Conservation (phyloP, 2,329 filamentous ascomycete genomes). For the Epichloe aotearoae region DNA sequence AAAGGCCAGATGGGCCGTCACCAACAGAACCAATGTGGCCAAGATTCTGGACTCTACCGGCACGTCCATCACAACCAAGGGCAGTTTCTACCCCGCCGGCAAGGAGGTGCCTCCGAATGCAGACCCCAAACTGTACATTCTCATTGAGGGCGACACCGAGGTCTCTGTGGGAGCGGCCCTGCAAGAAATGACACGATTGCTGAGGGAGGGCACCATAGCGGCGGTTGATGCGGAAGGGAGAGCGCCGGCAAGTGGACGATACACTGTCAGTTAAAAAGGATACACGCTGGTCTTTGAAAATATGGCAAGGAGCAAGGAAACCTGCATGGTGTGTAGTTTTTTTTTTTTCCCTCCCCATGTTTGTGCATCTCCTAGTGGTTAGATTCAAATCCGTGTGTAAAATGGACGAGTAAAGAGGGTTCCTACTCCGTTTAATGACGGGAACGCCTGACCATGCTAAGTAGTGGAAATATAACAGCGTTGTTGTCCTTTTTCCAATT, state of each 20-base stretch:
- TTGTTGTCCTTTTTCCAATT: too few relatives aligned
- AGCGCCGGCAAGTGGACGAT: conserved; percentile 66
- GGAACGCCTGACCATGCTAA: too few relatives aligned
- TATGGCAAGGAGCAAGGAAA: too few relatives aligned
- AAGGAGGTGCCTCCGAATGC: conserved; percentile 65
- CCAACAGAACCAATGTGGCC: conserved; percentile 93
- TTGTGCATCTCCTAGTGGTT: too few relatives aligned
- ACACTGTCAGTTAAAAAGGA: conserved; percentile 60
- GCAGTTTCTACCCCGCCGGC: conserved; percentile 71
- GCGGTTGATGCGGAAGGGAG: conserved; percentile 77
- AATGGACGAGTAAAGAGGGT: too few relatives aligned
- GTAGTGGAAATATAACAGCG: too few relatives aligned
- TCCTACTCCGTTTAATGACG: too few relatives aligned
- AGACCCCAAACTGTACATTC: conserved; percentile 90
- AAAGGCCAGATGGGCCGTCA: conserved; percentile 96
- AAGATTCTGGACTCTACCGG: conserved; percentile 94
- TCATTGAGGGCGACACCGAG: conserved; percentile 95
- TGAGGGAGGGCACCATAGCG: conserved; percentile 83
- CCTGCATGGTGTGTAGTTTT: too few relatives aligned
- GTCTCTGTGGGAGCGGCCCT: conserved; percentile 82
- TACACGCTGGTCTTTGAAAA: neutral
- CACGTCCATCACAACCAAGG: conserved; percentile 95
- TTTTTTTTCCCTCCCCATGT: too few relatives aligned
- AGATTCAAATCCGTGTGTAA: too few relatives aligned
- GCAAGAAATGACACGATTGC: conserved; percentile 71